Base-by-base conservation (phyloP, 1,139 yeast genomes). In the Wickerhamomyces sp. region DNA sequence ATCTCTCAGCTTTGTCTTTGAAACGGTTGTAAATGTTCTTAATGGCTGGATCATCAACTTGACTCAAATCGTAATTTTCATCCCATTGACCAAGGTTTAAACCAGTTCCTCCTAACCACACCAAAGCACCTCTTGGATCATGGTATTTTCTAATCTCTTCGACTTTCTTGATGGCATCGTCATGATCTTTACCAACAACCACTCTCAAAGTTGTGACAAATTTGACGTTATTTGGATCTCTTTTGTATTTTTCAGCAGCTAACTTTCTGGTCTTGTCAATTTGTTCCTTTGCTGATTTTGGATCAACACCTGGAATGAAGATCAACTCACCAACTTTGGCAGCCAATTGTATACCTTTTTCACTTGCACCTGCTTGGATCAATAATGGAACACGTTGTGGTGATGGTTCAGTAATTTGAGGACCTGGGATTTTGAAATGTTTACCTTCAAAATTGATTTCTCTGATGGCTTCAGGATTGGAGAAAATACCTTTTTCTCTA, bases 331-430 rank as follows among this genome's bases (percentile, higher is more conserved):
- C 77, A 54, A 71, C 68, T 50, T 67, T 67, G 26, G 78, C 77
- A 35, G 76, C 78, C 52, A 70, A 64, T 6, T 66, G 66, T 42
- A 62, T 63, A 31, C 78, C 78, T 34, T 67, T 67, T 35, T 66
- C 60, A 4, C 77, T 72, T 13, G 76, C 65, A 33, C 79, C 79
- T 2, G 78, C 78, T 55, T 73, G 78, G 40, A 73, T 63, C 43
- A 73, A 62, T 18, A 72, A 67, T 3, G 77, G 77, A 23, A 72
- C 57, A 57, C 75, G 67, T 48, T 71, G 76, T 13, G 70, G 71
- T 11, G 74, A 66, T 26, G 76, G 77, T 42, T 67, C 69, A 10
- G 72, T 64, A 41, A 72, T 67, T 46, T 57, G 63, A 10, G 76
- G 76, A 6, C 76, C 77, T n/a, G 75, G 75, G 11, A 72, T 75